Base-by-base conservation (phyloP, 345 rosid species). In the Barbarea vulgaris region DNA sequence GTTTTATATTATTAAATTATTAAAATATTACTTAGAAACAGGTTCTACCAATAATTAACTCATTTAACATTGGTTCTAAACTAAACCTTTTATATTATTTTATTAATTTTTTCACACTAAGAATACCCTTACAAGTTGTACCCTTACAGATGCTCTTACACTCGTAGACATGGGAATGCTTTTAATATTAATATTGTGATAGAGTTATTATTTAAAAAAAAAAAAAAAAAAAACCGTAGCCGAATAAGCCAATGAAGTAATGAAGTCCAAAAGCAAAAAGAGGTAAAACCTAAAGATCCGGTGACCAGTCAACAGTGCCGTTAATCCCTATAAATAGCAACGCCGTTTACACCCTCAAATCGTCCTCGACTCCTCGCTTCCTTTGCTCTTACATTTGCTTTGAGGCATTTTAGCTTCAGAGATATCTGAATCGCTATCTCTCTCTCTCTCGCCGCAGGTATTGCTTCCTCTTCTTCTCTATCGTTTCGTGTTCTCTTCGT, bases 241-340 rank as follows among this genome's bases (percentile, higher is more conserved):
- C 65, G 77, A 42, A 64, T 55, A 56, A 74, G 77, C 71, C 52
- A 21, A 74, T 31, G 46, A 53, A 21, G 36, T 13, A 21, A 1
- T 17, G 14, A 30, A 73, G 64, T 54, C 18, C 28, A 34, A 62
- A 46, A 50, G 37, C 18, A 12, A 48, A 36, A 50, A 15, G 52
- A 63, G 31, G 6, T 4, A 46, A 46, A 44, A 77, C 80, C 76
- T 60, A 70, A 3, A 33, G 67, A 48, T n/a, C 75, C 76, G 76
- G 80, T 77, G 22, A 33, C 18, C 80, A 70, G 76, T 77, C 59
- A 55, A 34, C 60, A 54, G 53, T 55, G 28, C 60, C 57, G 76
- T 77, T 77, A 54, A 46, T 14, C 53, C 54, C 72, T 77, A 77
- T 77, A 77, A 77, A 77, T 77, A 77, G 46, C n/a, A 15, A 10